Evolutionary conservation across 2,329 filamentous ascomycete genomes (phyloP).

Genomic region (Atkinsonella texensis): DNA sequence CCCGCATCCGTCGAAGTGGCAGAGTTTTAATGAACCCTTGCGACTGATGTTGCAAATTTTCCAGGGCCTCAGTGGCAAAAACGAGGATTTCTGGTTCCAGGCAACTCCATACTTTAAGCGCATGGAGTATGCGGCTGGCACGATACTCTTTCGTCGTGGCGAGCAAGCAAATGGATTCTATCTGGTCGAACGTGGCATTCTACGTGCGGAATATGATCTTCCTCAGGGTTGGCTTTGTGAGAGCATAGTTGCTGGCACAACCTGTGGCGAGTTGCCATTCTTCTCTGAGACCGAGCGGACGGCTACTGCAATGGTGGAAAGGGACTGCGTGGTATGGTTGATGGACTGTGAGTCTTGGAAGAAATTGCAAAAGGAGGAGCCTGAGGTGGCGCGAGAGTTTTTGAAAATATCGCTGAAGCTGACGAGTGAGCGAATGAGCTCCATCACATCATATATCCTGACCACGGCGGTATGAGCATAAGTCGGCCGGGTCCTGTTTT

Average conservation of each 20-base stretch:
- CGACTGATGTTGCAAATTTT: constrained; percentile 93
- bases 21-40: constrained; percentile 78
- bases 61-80: constrained; percentile 70
- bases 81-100: constrained; percentile 92
- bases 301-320: constrained; percentile 73
- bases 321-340: constrained; percentile 71
- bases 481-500: background rate
- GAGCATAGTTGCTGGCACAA: constrained; percentile 86
- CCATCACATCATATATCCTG: constrained; percentile 46
- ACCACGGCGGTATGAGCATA: constrained; percentile 32
- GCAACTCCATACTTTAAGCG: constrained; percentile 63
- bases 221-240: constrained; percentile 85
- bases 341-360: constrained; percentile 63
- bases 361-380: constrained; percentile 57
- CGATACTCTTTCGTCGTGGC: constrained; percentile 65
- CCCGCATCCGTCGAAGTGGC: constrained; percentile 56
- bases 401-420: constrained; percentile 82
- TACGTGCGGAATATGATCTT: constrained; percentile 81
- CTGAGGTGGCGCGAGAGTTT: constrained; percentile 72
- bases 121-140: constrained; percentile 54
- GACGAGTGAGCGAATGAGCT: constrained; percentile 81
- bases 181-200: constrained; percentile 75
- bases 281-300: constrained; percentile 85
- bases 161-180: constrained; percentile 77
- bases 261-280: constrained; percentile 91